Evolutionary conservation across 192 early-diverging fungal genomes (phyloP).

Genomic region (Powellomyces hirtus): DNA sequence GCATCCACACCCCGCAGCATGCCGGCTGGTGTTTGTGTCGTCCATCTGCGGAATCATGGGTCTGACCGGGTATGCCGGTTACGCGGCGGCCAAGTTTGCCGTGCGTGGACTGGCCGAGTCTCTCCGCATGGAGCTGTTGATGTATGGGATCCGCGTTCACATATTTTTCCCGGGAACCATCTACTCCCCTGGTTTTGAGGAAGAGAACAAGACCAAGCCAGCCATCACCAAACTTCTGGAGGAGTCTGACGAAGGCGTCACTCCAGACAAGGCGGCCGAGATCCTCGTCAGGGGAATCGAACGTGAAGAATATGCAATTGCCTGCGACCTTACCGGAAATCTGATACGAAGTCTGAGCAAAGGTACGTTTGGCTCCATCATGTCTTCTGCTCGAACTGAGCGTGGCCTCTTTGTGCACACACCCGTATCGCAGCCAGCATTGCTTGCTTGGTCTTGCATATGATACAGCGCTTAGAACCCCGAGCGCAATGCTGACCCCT

Average conservation of each 20-base stretch:
- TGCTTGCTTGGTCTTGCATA: no score
- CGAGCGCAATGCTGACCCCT: no score
- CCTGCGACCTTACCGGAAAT: conserved; percentile 45
- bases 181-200: conserved; percentile 44
- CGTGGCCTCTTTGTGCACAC: no score
- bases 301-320: conserved; percentile 34
- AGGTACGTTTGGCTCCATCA: conserved; percentile 9
- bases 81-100: conserved; percentile 46
- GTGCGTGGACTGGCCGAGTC: conserved; percentile 39
- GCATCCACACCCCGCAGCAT: conserved; percentile 16
- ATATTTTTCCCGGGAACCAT: conserved; percentile 48
- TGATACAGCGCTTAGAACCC: no score
- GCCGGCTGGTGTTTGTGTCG: conserved; percentile 43
- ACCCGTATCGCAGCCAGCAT: no score
- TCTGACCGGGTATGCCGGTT: conserved; percentile 43
- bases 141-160: conserved; percentile 39
- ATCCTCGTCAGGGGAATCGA: conserved; percentile 35
- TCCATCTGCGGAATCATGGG: conserved; percentile 31
- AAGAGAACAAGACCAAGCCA: conserved; percentile 49
- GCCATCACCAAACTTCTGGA: conserved; percentile 43
- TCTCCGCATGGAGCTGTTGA: conserved; percentile 40
- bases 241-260: conserved; percentile 28
- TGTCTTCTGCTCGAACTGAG: no score
- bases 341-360: conserved; percentile 25
- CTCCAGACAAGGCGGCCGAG: conserved; percentile 37